Conservation (phyloP, 176 grass and related monocot genomes). For the Sorghum bicolor region Sorghum_bicolor_NCBIv3 NC_012878.2:4368001-4368500, state of each 20-base stretch:
- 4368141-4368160: neutral
- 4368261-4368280: neutral
- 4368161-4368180: neutral
- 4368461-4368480: slow-evolving; percentile 48
- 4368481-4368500: slow-evolving; percentile 23
- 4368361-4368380: neutral
- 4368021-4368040: neutral
- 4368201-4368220: neutral
- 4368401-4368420: slow-evolving; percentile 8
- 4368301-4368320: neutral
- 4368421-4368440: neutral
- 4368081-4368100: neutral
- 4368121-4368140: neutral
- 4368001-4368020: neutral
- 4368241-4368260: neutral
- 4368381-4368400: neutral
- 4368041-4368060: neutral
- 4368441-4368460: slow-evolving; percentile 26
- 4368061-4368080: neutral
- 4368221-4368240: neutral
- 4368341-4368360: neutral
- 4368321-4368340: neutral
- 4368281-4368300: neutral
- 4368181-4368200: neutral
- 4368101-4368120: neutral